Base-by-base conservation (phyloP, 371 early-diverging fungal species). In the Mortierella sp. region DNA sequence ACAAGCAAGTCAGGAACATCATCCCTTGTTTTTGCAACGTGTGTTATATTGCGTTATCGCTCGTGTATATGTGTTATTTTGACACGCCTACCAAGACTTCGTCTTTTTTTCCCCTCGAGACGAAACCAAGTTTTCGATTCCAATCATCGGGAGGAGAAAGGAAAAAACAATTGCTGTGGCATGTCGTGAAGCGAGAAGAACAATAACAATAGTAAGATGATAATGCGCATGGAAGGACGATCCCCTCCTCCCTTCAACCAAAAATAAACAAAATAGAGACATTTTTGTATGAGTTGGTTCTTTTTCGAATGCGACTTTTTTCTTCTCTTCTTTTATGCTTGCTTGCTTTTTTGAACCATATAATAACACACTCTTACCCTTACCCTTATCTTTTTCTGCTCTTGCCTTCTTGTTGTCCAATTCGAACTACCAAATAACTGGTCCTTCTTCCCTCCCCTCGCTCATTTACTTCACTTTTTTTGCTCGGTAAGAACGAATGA, bases 121-220 rank as follows among this genome's bases (percentile, higher is more conserved):
- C 60, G 31, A 60, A 60, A 60, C 60, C 60, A 28, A 60, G 60
- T 14, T 31, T 60, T 60, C 60, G 60, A 60, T 60, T 60, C 60
- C 60, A 58, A 60, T 28, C 31, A 14, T 60, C 60, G 19, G 16
- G 7, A 19, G 54, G 24, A 6, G 21, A 14, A 21, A 16, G 19
- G 52, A 5, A 52, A 10, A 45, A 45, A 45, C 45, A 7, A 11
- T 14, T 48, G 9, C 14, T 48, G 48, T 48, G 48, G 13, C 42
- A 38, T 5, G 48, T 8, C 5, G 48, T 48, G 14, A 14, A 7
- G 54, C 7, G 14, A 16, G 31, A 26, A 16, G 34, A 28, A n/a
- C n/a, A n/a, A n/a, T n/a, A 26, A n/a, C 24, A 57, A 24, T 16
- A 31, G 14, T 16, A n/a, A 31, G 28, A 60, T 0, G 14, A 10